Percentiles rank a stretch among this genome's conserved stretches.
phyloP scores from a whole-genome alignment of 2,329 filamentous ascomycete genomes.

The Alternaria burnsii region DNA sequence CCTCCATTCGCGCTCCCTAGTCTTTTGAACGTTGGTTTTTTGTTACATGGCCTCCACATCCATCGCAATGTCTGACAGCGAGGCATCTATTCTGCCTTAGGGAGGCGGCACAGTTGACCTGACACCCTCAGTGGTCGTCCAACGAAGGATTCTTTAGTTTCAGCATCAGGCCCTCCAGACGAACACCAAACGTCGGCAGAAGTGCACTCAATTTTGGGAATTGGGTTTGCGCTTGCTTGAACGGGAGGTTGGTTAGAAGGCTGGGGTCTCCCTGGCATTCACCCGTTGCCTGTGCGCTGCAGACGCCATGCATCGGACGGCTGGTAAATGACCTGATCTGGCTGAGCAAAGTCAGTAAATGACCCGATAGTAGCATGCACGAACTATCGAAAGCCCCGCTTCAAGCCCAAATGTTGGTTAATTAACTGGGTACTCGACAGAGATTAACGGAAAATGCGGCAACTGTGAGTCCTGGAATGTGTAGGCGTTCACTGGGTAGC shows the following conservation, averaged over 20 bases:
- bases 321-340: constrained; percentile 36
- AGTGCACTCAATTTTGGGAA: constrained; percentile 13
- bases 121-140: neutral
- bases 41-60: constrained; percentile 28
- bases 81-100: constrained; percentile 25
- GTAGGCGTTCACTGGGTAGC: neutral
- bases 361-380: constrained; percentile 33
- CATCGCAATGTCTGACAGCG: constrained; percentile 15
- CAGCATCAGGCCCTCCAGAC: constrained; percentile 18
- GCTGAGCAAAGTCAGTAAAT: constrained; percentile 41
- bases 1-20: constrained; percentile 37
- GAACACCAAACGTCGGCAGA: constrained; percentile 19
- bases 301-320: constrained; percentile 32
- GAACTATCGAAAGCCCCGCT: constrained; percentile 42
- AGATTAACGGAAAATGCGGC: constrained; percentile 31
- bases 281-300: constrained; percentile 33
- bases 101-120: constrained; percentile 9
- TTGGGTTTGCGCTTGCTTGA: constrained; percentile 24
- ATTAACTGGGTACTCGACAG: constrained; percentile 35
- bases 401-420: constrained; percentile 41
- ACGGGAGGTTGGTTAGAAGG: constrained; percentile 27
- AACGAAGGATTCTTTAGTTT: constrained; percentile 16
- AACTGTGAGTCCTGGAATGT: constrained; percentile 2
- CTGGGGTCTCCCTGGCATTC: constrained; percentile 22
- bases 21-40: constrained; percentile 24